Evolutionary conservation across 495 filamentous ascomycete genomes (phyloP).

Genomic region (Parmelia sp.): DNA sequence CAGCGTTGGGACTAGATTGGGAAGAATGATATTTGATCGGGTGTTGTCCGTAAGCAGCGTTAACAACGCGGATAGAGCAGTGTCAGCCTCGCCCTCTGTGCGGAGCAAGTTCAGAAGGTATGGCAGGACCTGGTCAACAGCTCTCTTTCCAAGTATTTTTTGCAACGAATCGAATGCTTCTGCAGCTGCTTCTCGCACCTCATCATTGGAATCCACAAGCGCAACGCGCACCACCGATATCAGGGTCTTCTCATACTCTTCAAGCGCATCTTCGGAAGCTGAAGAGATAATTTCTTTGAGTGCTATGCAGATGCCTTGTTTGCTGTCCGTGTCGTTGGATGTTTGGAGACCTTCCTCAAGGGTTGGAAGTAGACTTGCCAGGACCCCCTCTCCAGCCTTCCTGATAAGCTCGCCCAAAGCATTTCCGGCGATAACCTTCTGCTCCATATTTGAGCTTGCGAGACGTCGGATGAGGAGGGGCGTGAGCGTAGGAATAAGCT

Average conservation of each 20-base stretch:
- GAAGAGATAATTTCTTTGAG: constrained; percentile 87
- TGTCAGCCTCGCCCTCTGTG: constrained; percentile 78
- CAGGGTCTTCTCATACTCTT: constrained; percentile 90
- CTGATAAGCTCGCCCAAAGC: constrained; percentile 92
- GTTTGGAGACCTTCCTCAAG: constrained; percentile 87
- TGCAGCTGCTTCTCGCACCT: constrained; percentile 90
- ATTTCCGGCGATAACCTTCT: constrained; percentile 96
- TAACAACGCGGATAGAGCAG: constrained; percentile 83
- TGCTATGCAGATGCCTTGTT: constrained; percentile 95
- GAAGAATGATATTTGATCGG: constrained; percentile 90
- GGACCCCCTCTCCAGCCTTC: constrained; percentile 89
- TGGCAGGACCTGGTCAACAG: constrained; percentile 89
- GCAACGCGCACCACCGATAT: constrained; percentile 92
- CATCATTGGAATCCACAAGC: constrained; percentile 78
- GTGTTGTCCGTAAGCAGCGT: constrained; percentile 91
- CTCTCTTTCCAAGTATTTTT: constrained; percentile 85
- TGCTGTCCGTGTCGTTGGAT: constrained; percentile 85
- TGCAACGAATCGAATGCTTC: constrained; percentile 96
- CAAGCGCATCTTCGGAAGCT: constrained; percentile 80
- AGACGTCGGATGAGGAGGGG: constrained; percentile 91
- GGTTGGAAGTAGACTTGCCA: constrained; percentile 80
- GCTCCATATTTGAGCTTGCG: constrained; percentile 93
- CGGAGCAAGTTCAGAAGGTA: constrained; percentile 82
- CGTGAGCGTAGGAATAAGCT: constrained; percentile 87
- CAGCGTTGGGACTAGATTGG: constrained; percentile 89